Evolutionary conservation across 2,329 filamentous ascomycete species (phyloP).

Genomic region (Pyrenophora graminea): DNA sequence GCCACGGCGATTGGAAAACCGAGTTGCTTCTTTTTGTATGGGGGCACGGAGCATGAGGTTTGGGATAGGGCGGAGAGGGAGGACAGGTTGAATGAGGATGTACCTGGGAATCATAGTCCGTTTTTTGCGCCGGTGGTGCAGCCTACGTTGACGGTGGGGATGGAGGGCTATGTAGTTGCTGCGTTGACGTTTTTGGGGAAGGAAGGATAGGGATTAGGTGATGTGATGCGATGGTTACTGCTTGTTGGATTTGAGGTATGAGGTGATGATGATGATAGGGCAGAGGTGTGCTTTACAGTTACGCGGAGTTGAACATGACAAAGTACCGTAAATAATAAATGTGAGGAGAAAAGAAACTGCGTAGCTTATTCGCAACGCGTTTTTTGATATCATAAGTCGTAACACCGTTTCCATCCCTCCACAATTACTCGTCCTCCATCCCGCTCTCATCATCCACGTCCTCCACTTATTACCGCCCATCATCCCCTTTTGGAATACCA

Average conservation of each 20-base stretch:
- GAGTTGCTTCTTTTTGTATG: slow-evolving; percentile 61
- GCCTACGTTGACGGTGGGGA: slow-evolving; percentile 60
- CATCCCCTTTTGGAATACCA: not conserved
- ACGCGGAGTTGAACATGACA: no score
- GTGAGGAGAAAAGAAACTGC: no score
- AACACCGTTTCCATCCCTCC: no score
- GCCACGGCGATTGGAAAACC: slow-evolving; percentile 57
- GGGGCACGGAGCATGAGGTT: slow-evolving; percentile 55
- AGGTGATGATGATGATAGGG: no score
- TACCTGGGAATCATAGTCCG: slow-evolving; percentile 64
- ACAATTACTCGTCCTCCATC: not conserved
- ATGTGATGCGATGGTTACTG: no score
- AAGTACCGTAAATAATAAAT: no score
- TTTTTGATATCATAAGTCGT: no score
- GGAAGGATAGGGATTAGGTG: not conserved
- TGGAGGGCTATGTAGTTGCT: slow-evolving; percentile 56
- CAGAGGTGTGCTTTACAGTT: no score
- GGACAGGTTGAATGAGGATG: slow-evolving; percentile 51
- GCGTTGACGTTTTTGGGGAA: slow-evolving; percentile 54
- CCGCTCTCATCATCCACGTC: not conserved
- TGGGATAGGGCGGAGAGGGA: slow-evolving; percentile 57
- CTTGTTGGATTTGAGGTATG: no score
- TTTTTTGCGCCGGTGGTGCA: slow-evolving; percentile 63
- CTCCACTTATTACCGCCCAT: not conserved
- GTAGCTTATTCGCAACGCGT: no score